Evolutionary conservation across 352 stramenopile species (phyloP).

Genomic region (Phytophthora brassicae): DNA sequence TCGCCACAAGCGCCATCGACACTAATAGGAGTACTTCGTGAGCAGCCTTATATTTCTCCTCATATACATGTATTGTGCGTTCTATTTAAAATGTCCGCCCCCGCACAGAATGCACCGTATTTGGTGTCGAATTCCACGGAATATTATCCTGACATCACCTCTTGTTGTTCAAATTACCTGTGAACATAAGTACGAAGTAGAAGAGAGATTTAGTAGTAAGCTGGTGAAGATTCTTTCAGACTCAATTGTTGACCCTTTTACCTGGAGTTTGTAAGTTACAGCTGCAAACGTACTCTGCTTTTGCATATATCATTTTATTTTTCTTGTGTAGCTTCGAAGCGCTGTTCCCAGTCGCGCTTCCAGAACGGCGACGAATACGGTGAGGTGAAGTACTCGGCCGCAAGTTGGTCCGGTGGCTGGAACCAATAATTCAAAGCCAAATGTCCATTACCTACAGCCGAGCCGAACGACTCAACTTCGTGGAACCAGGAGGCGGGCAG

Average conservation of each 20-base stretch:
- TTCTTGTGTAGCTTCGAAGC: constrained; percentile 26
- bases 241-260: not conserved
- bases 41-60: constrained; percentile 15
- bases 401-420: constrained; percentile 74
- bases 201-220: too few relatives aligned
- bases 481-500: constrained; percentile 98
- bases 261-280: not conserved
- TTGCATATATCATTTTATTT: constrained; percentile 9
- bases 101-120: too few relatives aligned
- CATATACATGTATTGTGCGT: too few relatives aligned
- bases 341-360: constrained; percentile 64
- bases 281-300: too few relatives aligned
- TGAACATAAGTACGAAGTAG: too few relatives aligned
- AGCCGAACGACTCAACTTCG: constrained; percentile 90
- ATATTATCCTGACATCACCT: too few relatives aligned
- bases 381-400: constrained; percentile 39
- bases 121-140: too few relatives aligned
- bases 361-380: constrained; percentile 86
- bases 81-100: too few relatives aligned
- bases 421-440: constrained; percentile 91
- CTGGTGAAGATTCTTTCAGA: constrained; percentile 8
- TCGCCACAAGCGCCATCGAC: constrained; percentile 31
- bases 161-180: too few relatives aligned
- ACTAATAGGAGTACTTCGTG: constrained; percentile 18
- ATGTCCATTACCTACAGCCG: constrained; percentile 54